Conservation (phyloP, 1,284 basidiomycete species). For the Limonomyces culmigenus region DNA sequence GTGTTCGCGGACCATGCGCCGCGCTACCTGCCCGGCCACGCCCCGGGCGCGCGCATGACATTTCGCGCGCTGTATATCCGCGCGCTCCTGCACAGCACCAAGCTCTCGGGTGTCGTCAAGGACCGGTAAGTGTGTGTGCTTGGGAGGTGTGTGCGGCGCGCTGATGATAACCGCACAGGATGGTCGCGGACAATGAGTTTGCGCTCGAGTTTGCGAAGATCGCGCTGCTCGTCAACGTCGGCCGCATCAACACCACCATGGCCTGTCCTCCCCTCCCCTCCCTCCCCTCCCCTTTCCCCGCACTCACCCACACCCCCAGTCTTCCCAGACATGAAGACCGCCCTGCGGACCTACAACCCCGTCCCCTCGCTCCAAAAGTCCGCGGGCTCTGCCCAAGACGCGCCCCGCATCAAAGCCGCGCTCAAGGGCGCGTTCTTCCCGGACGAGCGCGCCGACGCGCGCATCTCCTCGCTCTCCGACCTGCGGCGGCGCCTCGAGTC, state of each 20-base stretch:
- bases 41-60: slow-evolving; percentile 23
- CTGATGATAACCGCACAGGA: too few species aligned
- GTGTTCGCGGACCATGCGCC: slow-evolving; percentile 28
- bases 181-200: slow-evolving; percentile 44
- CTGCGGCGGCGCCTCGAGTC: slow-evolving; percentile 25
- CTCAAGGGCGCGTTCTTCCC: slow-evolving; percentile 36
- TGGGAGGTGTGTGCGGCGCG: too few species aligned
- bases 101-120: slow-evolving; percentile 44
- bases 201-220: slow-evolving; percentile 66
- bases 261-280: slow-evolving; percentile 38
- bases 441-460: slow-evolving; percentile 22
- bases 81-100: slow-evolving; percentile 48
- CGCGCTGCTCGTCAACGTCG: slow-evolving; percentile 64
- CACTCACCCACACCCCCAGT: slow-evolving; percentile 20
- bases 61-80: slow-evolving; percentile 69
- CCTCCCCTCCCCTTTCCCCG: neutral
- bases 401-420: slow-evolving; percentile 60
- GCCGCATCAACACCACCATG: slow-evolving; percentile 72
- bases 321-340: slow-evolving; percentile 70
- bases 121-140: too few species aligned
- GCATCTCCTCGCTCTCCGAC: slow-evolving; percentile 28
- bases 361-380: slow-evolving; percentile 68
- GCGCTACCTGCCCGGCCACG: slow-evolving; percentile 8
- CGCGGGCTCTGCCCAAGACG: slow-evolving; percentile 63
- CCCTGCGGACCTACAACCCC: slow-evolving; percentile 69